Percentiles rank a stretch among this genome's conserved stretches.
Conservation (phyloP, 495 filamentous ascomycete species). For the Tuber calosporum region DNA sequence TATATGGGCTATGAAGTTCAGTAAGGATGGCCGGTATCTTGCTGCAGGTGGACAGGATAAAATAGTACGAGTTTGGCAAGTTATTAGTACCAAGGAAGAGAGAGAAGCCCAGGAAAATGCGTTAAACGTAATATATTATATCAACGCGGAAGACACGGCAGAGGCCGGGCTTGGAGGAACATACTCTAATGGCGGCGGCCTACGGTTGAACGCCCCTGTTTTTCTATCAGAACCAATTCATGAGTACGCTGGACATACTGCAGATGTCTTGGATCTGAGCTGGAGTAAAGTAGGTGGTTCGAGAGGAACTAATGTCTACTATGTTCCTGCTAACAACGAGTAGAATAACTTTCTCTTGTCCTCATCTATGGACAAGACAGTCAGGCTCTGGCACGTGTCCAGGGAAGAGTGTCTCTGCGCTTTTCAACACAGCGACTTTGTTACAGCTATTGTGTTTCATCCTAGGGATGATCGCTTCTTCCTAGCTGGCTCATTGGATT, state of each 20-base stretch:
- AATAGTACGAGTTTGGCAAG: slow-evolving; percentile 82
- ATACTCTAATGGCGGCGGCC: slow-evolving; percentile 43
- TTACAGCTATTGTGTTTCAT: slow-evolving; percentile 91
- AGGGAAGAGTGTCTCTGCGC: slow-evolving; percentile 81
- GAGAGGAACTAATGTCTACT: not conserved
- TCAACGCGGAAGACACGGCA: slow-evolving; percentile 52
- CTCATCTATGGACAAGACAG: slow-evolving; percentile 97
- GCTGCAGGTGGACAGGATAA: slow-evolving; percentile 83
- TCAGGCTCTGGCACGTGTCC: slow-evolving; percentile 87
- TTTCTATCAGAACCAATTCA: slow-evolving; percentile 69
- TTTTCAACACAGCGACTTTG: slow-evolving; percentile 95
- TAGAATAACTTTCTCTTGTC: slow-evolving; percentile 94
- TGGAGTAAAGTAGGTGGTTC: slow-evolving; percentile 74
- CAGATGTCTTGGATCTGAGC: slow-evolving; percentile 81
- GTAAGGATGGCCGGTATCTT: slow-evolving; percentile 83
- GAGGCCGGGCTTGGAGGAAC: slow-evolving; percentile 45
- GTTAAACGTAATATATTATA: too few species aligned
- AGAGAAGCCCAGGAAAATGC: slow-evolving; percentile 59
- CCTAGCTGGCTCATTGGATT: slow-evolving; percentile 85
- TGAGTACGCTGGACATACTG: slow-evolving; percentile 78
- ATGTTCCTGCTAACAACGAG: slow-evolving; percentile 16
- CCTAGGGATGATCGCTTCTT: slow-evolving; percentile 95
- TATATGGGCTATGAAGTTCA: slow-evolving; percentile 88
- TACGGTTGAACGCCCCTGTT: slow-evolving; percentile 80
- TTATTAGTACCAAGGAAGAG: slow-evolving; percentile 75